Base-by-base conservation (phyloP, 768 basidiomycete species). In the Podaxis sp. region DNA sequence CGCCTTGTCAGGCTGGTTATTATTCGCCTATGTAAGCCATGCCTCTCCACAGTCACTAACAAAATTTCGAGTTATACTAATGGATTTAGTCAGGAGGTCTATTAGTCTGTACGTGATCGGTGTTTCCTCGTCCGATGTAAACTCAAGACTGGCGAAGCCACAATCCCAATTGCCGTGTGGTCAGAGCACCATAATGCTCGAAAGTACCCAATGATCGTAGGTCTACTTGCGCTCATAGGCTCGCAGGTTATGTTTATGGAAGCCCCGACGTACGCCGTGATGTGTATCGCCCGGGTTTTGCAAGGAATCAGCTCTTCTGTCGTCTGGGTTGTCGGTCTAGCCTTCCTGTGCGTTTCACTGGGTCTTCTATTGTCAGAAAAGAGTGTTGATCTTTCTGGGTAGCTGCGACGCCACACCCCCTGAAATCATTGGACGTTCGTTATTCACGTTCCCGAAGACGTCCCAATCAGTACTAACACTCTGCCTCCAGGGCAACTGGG, bases 241-340 rank as follows among this genome's bases (percentile, higher is more conserved):
- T 83, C 85, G 1, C 84, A 86, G 71, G 70, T 87, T 17, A 77
- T 88, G 74, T 74, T 89, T 11, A 87, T 88, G 86, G 83, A 86
- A 66, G 85, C 86, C 0, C 82, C 80, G 2, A 80, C 75, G 41
- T 87, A 82, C 65, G 66, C 80, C 59, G 71, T 86, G 12, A 86
- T 89, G 85, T 81, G 78, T 13, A 36, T 87, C 40, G 85, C 87
- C 7, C 82, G 87, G 36, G 68, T 81, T n/a, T 53, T 87, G 28
- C 87, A 88, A 70, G 87, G 87, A 4, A 71, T 85, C 10, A 82
- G 83, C 15, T 86, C 86, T 0, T 82, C 86, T 4, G 77, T 86
- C 71, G 77, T 88, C 8, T 88, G 86, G 86, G 78, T 85, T 0
- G 82, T 87, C 20, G 87, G 87, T 1, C 66, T 88, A 36, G 86